Base-by-base conservation (phyloP, 768 basidiomycete species). In the Candolleomyces aberdarensis region DNA sequence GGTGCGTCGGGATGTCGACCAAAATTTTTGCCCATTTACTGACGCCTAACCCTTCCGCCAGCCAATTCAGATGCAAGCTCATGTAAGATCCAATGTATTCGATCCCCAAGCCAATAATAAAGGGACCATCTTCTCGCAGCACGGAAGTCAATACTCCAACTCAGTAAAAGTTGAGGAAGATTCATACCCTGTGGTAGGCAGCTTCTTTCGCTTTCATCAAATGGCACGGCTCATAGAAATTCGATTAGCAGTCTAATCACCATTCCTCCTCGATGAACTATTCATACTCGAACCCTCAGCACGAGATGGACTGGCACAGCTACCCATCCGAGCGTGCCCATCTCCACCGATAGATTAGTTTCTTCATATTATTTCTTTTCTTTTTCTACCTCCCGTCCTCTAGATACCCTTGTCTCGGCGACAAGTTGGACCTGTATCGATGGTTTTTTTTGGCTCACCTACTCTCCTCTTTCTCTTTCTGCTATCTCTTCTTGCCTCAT, bases 141-240 rank as follows among this genome's bases (percentile, higher is more conserved):
- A 78, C 13, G 57, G 73, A 20, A 46, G 44, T 3, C 71, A 72
- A 56, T 82, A 84, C 62, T 84, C 86, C 63, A 75, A 71, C 6
- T 68, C 78, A 15, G 86, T 89, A 59, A 89, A 89, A 64, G 82
- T 88, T 40, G 88, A 89, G 69, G 88, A 89, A 56, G 87, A 88
- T 40, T 72, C 80, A 66, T 84, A 85, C 56, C 75, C 72, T 64
- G 44, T 17, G 17, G 86, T 85, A 70, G 68, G 81, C 20, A n/a
- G 5, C 17, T 22, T 56, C 7, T 15, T 39, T 40, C 13, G 5
- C 2, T 51, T 19, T 39, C 5, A 15, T 43, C 54, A 17, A n/a
- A 39, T 43, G 5, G 17, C 22, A 6, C 15, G 9, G 15, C 36
- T 15, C 36, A n/a, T 9, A 20, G 8, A 20, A 43, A 6, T 19